Base-by-base conservation (phyloP, 805 yeast species). In the Kuraishia molischiana region DNA sequence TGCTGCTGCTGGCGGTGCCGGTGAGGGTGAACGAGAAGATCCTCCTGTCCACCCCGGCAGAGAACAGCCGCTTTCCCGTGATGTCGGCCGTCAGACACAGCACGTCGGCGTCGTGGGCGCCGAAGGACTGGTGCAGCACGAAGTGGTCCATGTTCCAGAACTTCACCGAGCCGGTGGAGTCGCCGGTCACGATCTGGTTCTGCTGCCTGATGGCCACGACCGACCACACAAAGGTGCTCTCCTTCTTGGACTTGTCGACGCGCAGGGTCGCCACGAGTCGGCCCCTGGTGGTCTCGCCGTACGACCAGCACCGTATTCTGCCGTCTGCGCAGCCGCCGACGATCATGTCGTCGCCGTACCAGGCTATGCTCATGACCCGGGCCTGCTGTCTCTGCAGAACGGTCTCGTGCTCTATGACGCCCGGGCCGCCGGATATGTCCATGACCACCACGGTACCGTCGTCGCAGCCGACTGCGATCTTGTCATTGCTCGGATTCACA, bases 261-360 rank as follows among this genome's bases (percentile, higher is more conserved):
- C 86, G 79, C 85, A 92, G 78, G 2, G 95, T 80, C 19, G 84
- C 77, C 14, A 83, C 47, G n/a, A 90, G 59, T 49, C 94, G 69
- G 17, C 92, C 87, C 41, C 66, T 72, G 22, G 28, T 24, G 28
- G 53, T 50, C 5, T 59, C 66, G 1, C 52, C 50, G 17, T 65
- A 59, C 13, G 72, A 62, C 97, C 97, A 92, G 34, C 83, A 77
- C 53, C 96, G 74, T 28, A 92, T 70, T 52, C 85, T 73, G 18
- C 95, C 98, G 58, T 92, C 97, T 1, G 96, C 85, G 58, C 97
- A 92, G 10, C 98, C 98, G 36, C 96, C 97, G 29, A 86, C 74
- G 26, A 92, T 62, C 43, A 67, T 62, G 5, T 72, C 72, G 45
- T 79, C 69, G 15, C 69, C 72, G 41, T 71, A 71, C 94, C 95